phyloP scores from a whole-genome alignment of 768 basidiomycete genomes.

The Dictyophora rubrovolvata region DNA sequence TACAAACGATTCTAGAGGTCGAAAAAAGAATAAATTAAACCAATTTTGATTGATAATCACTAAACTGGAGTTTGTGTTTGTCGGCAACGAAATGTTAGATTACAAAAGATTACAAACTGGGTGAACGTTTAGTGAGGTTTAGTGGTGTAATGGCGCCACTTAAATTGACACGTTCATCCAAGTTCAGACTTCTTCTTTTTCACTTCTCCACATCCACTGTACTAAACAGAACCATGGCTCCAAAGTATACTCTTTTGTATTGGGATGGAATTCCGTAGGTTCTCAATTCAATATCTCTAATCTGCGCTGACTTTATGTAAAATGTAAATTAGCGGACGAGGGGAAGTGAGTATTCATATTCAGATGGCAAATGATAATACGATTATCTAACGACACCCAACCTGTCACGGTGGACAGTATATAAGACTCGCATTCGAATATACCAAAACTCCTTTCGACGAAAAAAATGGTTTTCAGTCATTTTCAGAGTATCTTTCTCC shows the following conservation, averaged over 20 bases:
- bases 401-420: background rate
- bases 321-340: slow-evolving; percentile 3
- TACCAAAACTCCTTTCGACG: slow-evolving; percentile 20
- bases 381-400: background rate
- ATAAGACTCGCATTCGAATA: slow-evolving; percentile 5
- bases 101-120: too few relatives aligned
- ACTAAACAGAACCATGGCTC: background rate
- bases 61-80: too few relatives aligned
- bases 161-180: background rate
- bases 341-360: slow-evolving; percentile 1
- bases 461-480: slow-evolving; percentile 14
- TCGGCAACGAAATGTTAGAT: too few relatives aligned
- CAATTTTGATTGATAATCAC: too few relatives aligned
- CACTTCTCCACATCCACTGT: background rate
- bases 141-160: too few relatives aligned
- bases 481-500: slow-evolving; percentile 15
- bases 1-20: too few relatives aligned
- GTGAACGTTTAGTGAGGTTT: too few relatives aligned
- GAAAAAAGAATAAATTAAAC: too few relatives aligned
- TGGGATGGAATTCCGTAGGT: slow-evolving; percentile 6
- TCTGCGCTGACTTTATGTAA: background rate
- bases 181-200: too few relatives aligned
- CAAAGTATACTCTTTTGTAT: slow-evolving; percentile 3
- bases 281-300: background rate
- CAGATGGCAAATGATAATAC: background rate